Base-by-base conservation (phyloP, 768 basidiomycete species). In the Candolleomyces aberdarensis region DNA sequence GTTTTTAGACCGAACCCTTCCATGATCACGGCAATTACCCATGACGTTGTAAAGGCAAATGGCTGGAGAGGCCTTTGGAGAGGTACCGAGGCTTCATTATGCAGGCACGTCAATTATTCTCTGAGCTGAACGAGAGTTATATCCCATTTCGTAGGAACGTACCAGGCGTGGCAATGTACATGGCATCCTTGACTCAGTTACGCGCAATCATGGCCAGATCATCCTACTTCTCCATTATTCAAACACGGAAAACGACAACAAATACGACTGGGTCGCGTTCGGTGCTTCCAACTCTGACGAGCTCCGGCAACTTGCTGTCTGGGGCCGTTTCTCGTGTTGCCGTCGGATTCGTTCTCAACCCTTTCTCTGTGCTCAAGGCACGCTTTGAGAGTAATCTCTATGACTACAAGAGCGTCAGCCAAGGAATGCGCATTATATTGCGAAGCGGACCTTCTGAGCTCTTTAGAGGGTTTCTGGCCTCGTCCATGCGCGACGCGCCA, bases 401-500 rank as follows among this genome's bases (percentile, higher is more conserved):
- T 69, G 78, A 82, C 1, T 94, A 94, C 70, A 74, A 78, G 54
- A 86, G 83, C 63, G 70, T 94, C 43, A 68, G 78, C 5, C 76
- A 80, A 41, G 91, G 88, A 0, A 71, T 93, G 41, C 49, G 75
- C 5, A 80, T 85, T 9, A 81, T 93, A 41, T 71, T 78, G 2
- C 86, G 84, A n/a, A 80, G 81, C 68, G 94, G 95, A 2, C 85
- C 91, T 4, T 83, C 85, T 22, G 94, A 93, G 64, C 77, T 96
- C 31, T 85, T 95, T 68, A 88, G 92, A 51, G 96, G 96, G 0
- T 89, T 94, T 68, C 67, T 89, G 22, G 92, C 94, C 0, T 93
- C 94, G 1, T 91, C 94, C 1, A 78, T 95, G n/a, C 84, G 96
- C 51, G 96, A 98, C 71, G 96, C 94, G 13, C 96, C 96, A 0